These are phyloP conservation scores for Parietaria judaica DNA, from an alignment of 306 rosid species.

Conservation along the genomic window DNA sequence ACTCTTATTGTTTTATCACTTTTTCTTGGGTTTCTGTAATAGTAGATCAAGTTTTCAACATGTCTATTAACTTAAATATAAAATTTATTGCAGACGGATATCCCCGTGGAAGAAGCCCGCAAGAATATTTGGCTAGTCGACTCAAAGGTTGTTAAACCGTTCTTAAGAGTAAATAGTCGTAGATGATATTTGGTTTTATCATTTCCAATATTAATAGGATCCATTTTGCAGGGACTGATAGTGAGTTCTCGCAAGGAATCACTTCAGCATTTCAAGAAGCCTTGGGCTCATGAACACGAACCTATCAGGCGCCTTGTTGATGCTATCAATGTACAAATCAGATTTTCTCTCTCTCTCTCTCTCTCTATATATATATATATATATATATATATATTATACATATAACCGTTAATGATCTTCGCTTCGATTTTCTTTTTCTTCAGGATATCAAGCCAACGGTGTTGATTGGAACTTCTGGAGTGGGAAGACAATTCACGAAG, in stretches of 20 bases:
- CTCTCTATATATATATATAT: not conserved
- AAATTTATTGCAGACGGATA: conserved; percentile 46
- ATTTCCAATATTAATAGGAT: conserved; percentile 13
- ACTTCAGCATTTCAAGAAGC: conserved; percentile 91
- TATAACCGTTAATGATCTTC: conserved; percentile 8
- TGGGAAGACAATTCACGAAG: conserved; percentile 63
- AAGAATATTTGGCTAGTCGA: conserved; percentile 85
- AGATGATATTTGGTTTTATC: conserved; percentile 16
- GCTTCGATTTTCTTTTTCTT: conserved; percentile 15
- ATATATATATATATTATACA: too few relatives aligned
- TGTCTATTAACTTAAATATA: conserved; percentile 2
- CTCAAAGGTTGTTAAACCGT: conserved; percentile 57
- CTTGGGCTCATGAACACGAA: conserved; percentile 92
- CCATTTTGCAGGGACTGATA: conserved; percentile 64
- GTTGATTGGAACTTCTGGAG: conserved; percentile 89
- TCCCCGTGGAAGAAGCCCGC: conserved; percentile 70
- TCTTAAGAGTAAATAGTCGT: conserved; percentile 7
- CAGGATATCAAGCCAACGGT: conserved; percentile 88
- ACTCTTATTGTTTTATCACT: not conserved
- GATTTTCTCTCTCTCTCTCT: conserved; percentile 20
- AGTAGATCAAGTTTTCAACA: not conserved
- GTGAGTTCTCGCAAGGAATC: conserved; percentile 77
- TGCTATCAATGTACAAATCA: conserved; percentile 54
- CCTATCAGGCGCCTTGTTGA: conserved; percentile 50
- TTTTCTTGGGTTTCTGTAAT: not conserved